These are phyloP conservation scores for Trichoderma parareesei DNA, from an alignment of 495 filamentous ascomycete species.

Conservation along the genomic window DNA sequence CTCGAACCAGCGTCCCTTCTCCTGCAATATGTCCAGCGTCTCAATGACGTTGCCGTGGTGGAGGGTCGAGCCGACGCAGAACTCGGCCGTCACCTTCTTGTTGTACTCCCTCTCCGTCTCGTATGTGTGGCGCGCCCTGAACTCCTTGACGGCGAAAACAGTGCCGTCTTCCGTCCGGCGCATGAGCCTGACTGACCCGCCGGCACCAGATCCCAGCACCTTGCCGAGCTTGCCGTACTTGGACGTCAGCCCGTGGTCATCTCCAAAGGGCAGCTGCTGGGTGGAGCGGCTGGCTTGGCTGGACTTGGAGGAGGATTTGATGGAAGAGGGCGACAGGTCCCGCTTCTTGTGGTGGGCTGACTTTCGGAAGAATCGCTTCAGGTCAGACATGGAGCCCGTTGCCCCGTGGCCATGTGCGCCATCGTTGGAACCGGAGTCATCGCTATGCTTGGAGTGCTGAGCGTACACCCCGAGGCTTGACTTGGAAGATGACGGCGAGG, in stretches of 20 bases:
- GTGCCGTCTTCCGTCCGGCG: slow-evolving; percentile 82
- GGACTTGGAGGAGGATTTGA: slow-evolving; percentile 46
- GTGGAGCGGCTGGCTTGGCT: slow-evolving; percentile 47
- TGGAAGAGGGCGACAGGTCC: slow-evolving; percentile 49
- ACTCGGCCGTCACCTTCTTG: slow-evolving; percentile 99
- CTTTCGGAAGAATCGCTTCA: slow-evolving; percentile 86
- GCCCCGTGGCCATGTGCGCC: slow-evolving; percentile 39
- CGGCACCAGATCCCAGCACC: slow-evolving; percentile 88
- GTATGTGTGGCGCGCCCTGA: slow-evolving; percentile 85
- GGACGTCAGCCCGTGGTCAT: slow-evolving; percentile 82
- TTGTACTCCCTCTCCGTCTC: slow-evolving; percentile 91
- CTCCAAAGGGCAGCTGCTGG: slow-evolving; percentile 77
- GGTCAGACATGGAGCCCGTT: slow-evolving; percentile 75
- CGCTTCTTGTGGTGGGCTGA: slow-evolving; percentile 61
- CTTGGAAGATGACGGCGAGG: slow-evolving; percentile 36
- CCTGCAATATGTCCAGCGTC: slow-evolving; percentile 92
- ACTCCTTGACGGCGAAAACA: slow-evolving; percentile 97
- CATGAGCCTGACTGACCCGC: slow-evolving; percentile 90
- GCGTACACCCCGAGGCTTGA: slow-evolving; percentile 27
- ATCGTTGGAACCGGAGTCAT: slow-evolving; percentile 39
- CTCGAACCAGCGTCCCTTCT: slow-evolving; percentile 93
- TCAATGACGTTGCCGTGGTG: slow-evolving; percentile 99
- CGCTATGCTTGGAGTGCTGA: slow-evolving; percentile 33
- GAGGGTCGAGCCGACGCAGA: slow-evolving; percentile 93
- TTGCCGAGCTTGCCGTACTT: slow-evolving; percentile 95